These are phyloP conservation scores for Carpinus viminea DNA, from an alignment of 306 rosid species.

Conservation along the genomic window DNA sequence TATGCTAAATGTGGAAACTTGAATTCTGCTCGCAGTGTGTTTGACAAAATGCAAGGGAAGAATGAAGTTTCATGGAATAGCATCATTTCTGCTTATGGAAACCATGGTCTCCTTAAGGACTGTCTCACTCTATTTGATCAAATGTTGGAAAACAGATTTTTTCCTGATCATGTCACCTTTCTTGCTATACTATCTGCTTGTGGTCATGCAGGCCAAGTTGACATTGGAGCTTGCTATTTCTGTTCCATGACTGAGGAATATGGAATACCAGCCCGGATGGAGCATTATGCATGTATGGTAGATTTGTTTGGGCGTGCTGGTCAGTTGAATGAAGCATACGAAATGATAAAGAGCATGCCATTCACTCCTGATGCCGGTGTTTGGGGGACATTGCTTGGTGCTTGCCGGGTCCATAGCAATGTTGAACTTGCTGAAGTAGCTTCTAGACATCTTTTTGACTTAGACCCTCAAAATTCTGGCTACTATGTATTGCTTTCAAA, in stretches of 20 bases:
- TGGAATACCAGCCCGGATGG: conserved; percentile 61
- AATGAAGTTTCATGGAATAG: conserved; percentile 89
- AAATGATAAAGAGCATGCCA: conserved; percentile 69
- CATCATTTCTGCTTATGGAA: conserved; percentile 77
- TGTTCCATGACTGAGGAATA: conserved; percentile 61
- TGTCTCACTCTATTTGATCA: conserved; percentile 53
- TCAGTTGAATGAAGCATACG: conserved; percentile 61
- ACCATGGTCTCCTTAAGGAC: conserved; percentile 56
- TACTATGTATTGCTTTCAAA: conserved; percentile 78
- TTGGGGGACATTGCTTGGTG: conserved; percentile 89
- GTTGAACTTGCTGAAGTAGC: conserved; percentile 71
- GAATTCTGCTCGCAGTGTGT: conserved; percentile 51
- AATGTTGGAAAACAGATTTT: conserved; percentile 60
- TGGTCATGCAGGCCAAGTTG: conserved; percentile 71
- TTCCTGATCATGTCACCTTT: conserved; percentile 82
- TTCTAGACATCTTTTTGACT: conserved; percentile 56
- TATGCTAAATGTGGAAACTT: conserved; percentile 86
- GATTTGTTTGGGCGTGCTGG: conserved; percentile 85
- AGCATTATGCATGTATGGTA: conserved; percentile 76
- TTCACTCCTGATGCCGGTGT: conserved; percentile 78
- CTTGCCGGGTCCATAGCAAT: conserved; percentile 79
- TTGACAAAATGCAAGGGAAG: conserved; percentile 58
- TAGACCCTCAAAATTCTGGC: conserved; percentile 73
- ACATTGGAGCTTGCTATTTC: conserved; percentile 60
- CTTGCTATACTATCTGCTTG: conserved; percentile 81